These are phyloP conservation scores for Nicotiana undulata DNA, from an alignment of 257 asterid species.

Conservation along the genomic window DNA sequence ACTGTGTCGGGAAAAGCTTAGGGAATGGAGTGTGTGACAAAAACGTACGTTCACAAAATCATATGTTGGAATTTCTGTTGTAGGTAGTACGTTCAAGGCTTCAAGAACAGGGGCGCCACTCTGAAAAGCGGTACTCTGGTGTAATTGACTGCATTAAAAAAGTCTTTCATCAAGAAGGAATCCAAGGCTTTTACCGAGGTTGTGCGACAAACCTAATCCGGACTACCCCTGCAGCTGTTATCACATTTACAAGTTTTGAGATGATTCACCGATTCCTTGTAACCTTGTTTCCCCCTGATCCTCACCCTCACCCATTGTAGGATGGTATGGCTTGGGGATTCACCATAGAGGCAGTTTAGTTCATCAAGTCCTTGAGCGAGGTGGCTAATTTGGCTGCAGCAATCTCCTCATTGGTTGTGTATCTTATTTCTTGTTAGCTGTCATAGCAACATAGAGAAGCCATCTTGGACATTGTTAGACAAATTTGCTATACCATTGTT, in stretches of 20 bases:
- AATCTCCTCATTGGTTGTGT: background rate
- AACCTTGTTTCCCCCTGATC: constrained; percentile 56
- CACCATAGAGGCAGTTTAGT: background rate
- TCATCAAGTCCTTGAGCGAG: background rate
- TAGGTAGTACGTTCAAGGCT: constrained; percentile 97
- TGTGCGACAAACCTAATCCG: constrained; percentile 88
- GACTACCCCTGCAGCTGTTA: constrained; percentile 95
- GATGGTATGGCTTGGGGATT: background rate
- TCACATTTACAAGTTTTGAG: constrained; percentile 95
- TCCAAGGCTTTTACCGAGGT: constrained; percentile 85
- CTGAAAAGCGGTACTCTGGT: constrained; percentile 80
- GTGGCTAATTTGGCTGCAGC: background rate
- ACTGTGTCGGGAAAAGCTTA: background rate
- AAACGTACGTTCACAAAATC: background rate
- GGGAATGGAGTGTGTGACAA: background rate
- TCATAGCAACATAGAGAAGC: background rate
- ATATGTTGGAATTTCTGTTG: constrained; percentile 2
- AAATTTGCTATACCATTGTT: background rate
- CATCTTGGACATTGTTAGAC: background rate
- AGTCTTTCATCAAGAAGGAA: constrained; percentile 68
- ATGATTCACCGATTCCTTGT: constrained; percentile 93
- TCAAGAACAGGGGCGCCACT: constrained; percentile 96
- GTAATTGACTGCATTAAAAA: constrained; percentile 74
- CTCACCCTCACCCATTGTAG: constrained; percentile 49
- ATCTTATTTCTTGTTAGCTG: background rate